Percentiles rank a stretch among this genome's conserved stretches.
phyloP scores from a whole-genome alignment of 306 rosid species.

The Purshia tridentata region DNA sequence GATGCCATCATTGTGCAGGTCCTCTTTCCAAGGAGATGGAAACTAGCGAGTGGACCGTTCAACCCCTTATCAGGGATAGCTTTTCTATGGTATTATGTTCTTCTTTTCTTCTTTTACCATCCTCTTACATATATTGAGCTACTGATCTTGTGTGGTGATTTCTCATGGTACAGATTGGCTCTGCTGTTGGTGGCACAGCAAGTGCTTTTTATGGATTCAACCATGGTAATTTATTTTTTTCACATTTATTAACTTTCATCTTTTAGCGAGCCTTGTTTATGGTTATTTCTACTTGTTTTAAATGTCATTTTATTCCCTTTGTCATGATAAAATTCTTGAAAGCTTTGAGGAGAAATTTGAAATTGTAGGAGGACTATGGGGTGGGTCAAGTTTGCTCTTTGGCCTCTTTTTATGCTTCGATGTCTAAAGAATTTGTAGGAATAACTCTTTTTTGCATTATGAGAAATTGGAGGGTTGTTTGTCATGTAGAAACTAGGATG shows the following conservation, averaged over 20 bases:
- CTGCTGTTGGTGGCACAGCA: conserved; percentile 88
- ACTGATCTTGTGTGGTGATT: not conserved
- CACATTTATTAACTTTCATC: not conserved
- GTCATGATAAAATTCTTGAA: not conserved
- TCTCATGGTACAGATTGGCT: conserved; percentile 63
- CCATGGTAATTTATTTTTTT: conserved; percentile 47
- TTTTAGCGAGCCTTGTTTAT: not conserved
- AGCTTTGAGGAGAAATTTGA: no score
- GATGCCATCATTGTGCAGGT: conserved; percentile 85
- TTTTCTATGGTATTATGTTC: conserved; percentile 67
- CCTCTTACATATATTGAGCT: not conserved
- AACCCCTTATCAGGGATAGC: conserved; percentile 74
- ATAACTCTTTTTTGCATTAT: not conserved
- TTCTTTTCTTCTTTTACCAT: not conserved
- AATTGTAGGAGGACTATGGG: not conserved
- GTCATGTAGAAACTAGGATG: no score
- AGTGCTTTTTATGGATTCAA: conserved; percentile 97
- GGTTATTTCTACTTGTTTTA: not conserved
- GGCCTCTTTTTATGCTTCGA: not conserved
- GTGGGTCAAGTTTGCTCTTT: not conserved
- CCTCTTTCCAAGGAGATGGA: conserved; percentile 80
- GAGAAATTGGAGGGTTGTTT: no score
- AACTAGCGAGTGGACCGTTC: conserved; percentile 70
- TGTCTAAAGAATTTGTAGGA: no score
- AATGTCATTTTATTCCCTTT: not conserved